A percentile compares a stretch with the other conserved stretches of the same genome.
phyloP scores from a whole-genome alignment of 345 rosid species.

The Eucalyptus polyanthemos region DNA sequence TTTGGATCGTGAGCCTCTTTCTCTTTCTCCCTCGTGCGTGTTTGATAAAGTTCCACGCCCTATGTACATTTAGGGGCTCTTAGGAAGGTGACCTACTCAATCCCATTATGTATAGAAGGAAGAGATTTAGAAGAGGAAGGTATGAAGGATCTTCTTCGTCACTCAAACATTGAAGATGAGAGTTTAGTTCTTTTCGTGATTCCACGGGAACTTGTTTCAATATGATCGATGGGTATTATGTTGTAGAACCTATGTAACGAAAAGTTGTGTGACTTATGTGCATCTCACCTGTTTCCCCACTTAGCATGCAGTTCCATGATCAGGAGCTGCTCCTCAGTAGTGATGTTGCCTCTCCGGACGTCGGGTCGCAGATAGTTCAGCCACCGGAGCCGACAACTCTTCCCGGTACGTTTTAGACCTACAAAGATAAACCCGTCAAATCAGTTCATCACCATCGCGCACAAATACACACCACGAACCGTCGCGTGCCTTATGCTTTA shows the following conservation, averaged over 20 bases:
- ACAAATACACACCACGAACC: background rate
- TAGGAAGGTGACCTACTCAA: background rate
- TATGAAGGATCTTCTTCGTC: background rate
- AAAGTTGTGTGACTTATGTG: background rate
- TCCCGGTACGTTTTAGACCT: conserved; percentile 97
- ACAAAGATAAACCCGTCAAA: background rate
- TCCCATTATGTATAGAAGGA: background rate
- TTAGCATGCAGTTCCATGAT: conserved; percentile 97
- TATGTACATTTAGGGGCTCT: background rate
- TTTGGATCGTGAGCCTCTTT: background rate
- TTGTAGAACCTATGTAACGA: background rate
- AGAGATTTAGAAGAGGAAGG: background rate
- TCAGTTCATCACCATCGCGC: background rate
- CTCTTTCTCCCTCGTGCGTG: background rate
- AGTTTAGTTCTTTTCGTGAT: background rate
- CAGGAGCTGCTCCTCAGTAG: conserved; percentile 79
- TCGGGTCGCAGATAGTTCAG: conserved; percentile 93
- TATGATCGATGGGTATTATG: background rate
- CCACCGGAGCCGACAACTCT: conserved; percentile 99
- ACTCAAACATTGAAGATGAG: background rate
- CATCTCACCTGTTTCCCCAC: conserved; percentile 85
- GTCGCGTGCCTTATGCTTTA: background rate
- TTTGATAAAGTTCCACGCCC: background rate
- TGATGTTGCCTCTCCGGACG: conserved; percentile 88
- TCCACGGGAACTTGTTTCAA: background rate